These are phyloP conservation scores for Neurospora sp. DNA, from an alignment of 495 filamentous ascomycete species.

Conservation along the genomic window DNA sequence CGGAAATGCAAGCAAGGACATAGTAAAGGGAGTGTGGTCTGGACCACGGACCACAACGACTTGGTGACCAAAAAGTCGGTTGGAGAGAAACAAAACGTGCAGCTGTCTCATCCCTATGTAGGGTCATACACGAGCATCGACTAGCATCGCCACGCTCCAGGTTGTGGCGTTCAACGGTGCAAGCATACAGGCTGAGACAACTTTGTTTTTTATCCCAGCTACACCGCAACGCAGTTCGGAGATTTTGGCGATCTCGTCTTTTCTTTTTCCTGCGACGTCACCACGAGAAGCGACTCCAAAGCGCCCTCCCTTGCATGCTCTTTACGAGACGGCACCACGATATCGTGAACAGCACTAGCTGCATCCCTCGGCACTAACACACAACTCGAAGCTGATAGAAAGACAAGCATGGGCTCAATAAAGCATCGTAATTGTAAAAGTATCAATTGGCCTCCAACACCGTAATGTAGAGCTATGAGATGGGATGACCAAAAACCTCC, in stretches of 20 bases:
- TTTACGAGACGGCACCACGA: background rate
- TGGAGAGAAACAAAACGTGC: background rate
- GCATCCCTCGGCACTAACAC: background rate
- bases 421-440: background rate
- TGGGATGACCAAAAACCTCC: background rate
- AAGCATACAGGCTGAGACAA: background rate
- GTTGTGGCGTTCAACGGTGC: background rate
- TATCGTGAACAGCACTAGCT: background rate
- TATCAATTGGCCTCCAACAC: background rate
- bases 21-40: background rate
- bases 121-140: background rate
- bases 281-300: background rate
- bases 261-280: background rate
- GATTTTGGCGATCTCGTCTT: background rate
- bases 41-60: background rate
- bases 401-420: background rate
- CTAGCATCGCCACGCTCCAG: background rate
- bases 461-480: background rate
- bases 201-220: background rate
- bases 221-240: background rate
- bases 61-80: background rate
- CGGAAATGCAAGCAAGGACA: background rate
- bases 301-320: background rate
- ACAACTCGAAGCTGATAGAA: background rate
- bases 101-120: background rate